Evolutionary conservation across 805 yeast species (phyloP), one percentile per base, ranked within the genome.

Genomic region (Sungouiozyma ichnusensis): DNA sequence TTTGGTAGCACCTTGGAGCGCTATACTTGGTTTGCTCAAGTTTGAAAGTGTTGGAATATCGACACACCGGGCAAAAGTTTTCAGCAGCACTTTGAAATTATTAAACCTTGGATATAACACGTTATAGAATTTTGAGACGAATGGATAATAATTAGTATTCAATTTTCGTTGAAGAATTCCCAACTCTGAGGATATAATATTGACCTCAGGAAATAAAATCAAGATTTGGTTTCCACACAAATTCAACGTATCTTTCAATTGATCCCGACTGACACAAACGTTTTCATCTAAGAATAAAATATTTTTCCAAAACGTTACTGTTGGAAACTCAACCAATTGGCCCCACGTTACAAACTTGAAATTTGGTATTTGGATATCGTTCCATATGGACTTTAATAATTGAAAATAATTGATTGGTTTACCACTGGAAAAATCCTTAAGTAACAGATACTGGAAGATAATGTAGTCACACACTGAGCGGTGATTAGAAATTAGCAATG

Each of bases 191-290:
- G 79, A 73, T 58, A 75, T 73, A 6, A 82, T 74, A 52, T 82
- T 83, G 3, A 84, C 95, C 60, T 88, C 97, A 0, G 97, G 97
- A 49, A 87, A 87, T 7, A 84, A 48, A 0, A 79, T 77, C 0
- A 86, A 51, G 85, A 94, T 79, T 49, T 74, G 72, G 20, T 48
- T 52, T 29, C 53, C 63, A 55, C 34, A 67, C 14, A 53, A 48
- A 5, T 33, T 27, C 16, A 29, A 20, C 33, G 72, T 73, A 17
- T 35, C 18, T 3, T 11, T n/a, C 13, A 49, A 29, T 77, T 55
- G 48, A 71, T 52, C 14, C 40, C 42, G 7, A 47, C 48, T 5
- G 47, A 48, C 36, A 9, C 50, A 74, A 82, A 84, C 77, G 52
- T 84, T 85, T 48, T 85, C 94, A 55, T 83, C 87, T 36, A 74